Evolutionary conservation across 106 monocot genomes (phyloP).

Genomic region (Platanthera zijinensis): DNA sequence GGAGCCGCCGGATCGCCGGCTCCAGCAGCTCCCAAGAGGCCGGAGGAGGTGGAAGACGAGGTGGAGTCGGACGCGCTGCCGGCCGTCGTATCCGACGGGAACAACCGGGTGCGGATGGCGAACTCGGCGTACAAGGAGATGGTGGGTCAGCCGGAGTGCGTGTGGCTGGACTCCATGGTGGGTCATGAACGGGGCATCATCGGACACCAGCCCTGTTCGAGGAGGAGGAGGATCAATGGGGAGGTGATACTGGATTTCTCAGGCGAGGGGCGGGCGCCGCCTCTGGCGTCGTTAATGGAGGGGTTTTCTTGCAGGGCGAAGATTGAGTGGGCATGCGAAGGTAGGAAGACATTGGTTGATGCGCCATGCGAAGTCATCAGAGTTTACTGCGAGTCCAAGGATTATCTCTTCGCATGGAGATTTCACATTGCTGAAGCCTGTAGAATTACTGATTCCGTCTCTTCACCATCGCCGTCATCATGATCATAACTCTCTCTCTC

Average conservation of each 20-base stretch:
- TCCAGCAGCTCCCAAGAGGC: conserved; percentile 10
- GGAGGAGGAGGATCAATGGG: conserved; percentile 56
- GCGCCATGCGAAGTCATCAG: conserved; percentile 57
- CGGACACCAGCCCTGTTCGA: conserved; percentile 5
- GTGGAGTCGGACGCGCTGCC: conserved; percentile 65
- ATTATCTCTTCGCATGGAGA: conserved; percentile 64
- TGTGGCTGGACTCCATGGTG: conserved; percentile 46
- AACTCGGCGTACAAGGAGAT: conserved; percentile 67
- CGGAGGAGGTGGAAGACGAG: conserved; percentile 68
- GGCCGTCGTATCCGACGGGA: conserved; percentile 67
- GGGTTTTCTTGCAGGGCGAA: conserved; percentile 67
- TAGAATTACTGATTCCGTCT: conserved; percentile 6
- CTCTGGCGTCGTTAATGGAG: conserved; percentile 8
- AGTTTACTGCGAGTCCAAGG: conserved; percentile 48
- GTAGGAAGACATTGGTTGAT: conserved; percentile 34
- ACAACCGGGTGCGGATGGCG: conserved; percentile 62
- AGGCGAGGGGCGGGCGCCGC: conserved; percentile 15
- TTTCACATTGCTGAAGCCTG: conserved; percentile 26
- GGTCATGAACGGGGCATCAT: not conserved
- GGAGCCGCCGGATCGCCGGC: not conserved
- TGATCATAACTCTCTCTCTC: not conserved
- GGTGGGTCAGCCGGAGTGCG: conserved; percentile 65
- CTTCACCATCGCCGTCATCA: not conserved
- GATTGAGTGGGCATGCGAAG: conserved; percentile 69
- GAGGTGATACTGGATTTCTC: conserved; percentile 46